Evolutionary conservation across 805 yeast species (phyloP).

Genomic region (Candida hungchunana): DNA sequence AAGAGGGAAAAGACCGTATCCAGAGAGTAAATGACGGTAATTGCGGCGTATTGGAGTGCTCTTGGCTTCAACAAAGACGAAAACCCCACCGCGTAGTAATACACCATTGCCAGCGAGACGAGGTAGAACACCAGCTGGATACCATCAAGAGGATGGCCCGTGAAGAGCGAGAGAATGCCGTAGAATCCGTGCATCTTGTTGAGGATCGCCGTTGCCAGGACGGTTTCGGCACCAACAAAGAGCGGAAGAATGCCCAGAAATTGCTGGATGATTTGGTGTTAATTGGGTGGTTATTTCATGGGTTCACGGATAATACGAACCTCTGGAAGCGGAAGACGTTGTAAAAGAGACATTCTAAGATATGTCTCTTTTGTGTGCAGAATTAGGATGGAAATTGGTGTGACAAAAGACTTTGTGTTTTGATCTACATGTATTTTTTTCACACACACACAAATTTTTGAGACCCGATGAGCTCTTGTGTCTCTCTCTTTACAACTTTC

Average conservation of each 20-base stretch:
- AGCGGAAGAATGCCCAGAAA: constrained; percentile 74
- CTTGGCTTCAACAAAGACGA: constrained; percentile 47
- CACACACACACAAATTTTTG: too few species aligned
- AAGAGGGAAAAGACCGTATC: constrained; percentile 67
- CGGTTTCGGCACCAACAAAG: constrained; percentile 81
- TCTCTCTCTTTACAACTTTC: too few species aligned
- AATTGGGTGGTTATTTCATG: constrained; percentile 8
- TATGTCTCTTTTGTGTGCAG: too few species aligned
- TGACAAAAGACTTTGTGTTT: too few species aligned
- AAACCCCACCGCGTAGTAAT: constrained; percentile 61
- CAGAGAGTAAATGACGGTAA: constrained; percentile 54
- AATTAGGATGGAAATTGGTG: too few species aligned
- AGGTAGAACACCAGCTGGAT: constrained; percentile 81
- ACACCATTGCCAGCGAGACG: constrained; percentile 56
- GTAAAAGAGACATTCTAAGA: not conserved
- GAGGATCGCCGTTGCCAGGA: constrained; percentile 68
- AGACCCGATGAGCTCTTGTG: too few species aligned
- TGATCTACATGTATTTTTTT: too few species aligned
- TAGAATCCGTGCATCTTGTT: constrained; percentile 88
- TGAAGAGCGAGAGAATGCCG: constrained; percentile 80
- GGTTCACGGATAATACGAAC: not conserved
- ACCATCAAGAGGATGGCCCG: constrained; percentile 81
- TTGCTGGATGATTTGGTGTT: constrained; percentile 34
- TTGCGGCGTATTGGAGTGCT: constrained; percentile 57
- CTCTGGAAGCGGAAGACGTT: not conserved